Base-by-base conservation (phyloP, 805 yeast genomes). In the Zygosaccharomyces rouxii region DNA sequence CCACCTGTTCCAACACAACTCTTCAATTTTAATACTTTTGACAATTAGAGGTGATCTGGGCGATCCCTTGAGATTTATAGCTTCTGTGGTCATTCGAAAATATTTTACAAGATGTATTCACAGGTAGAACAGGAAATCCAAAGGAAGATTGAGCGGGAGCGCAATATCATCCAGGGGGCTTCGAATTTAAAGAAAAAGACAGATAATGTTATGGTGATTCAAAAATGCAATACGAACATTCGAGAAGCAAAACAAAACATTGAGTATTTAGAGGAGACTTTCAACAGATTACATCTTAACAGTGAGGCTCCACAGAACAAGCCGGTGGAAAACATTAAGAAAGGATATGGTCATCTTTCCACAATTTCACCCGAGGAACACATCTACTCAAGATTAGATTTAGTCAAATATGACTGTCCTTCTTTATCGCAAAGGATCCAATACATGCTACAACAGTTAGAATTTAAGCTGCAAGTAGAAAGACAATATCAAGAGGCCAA, bases 371-470 rank as follows among this genome's bases (percentile, higher is more conserved):
- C 67, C 1, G 58, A 59, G 25, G 74, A 69, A 38, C 60, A 63
- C 21, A 59, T 58, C 4, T 86, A 77, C 60, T 79, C 92, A 0
- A 76, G 86, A 18, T 71, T 86, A 55, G 99, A 94, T 65, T 74
- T 94, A 48, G 77, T 89, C 63, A 89, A 89, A 59, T 89, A 89
- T 62, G 97, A 94, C 60, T 87, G 96, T 58, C 97, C 97, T 0
- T 87, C 95, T 0, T 72, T 94, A 56, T 97, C 97, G 9, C 97
- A 94, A 59, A 80, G 94, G 54, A 94, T 94, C 61, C 97, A 89
- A 68, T 83, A 87, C 59, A 90, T 94, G 98, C 77, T 92, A 47
- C 97, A 90, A 69, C 95, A 89, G 67, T 75, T 94, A 51, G 96
- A 90, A 64, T 89, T 92, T 67, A 94, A 94, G 68, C 75, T 92